phyloP scores from a whole-genome alignment of 371 early-diverging fungal genomes.

The Mortierella polycephala region DNA sequence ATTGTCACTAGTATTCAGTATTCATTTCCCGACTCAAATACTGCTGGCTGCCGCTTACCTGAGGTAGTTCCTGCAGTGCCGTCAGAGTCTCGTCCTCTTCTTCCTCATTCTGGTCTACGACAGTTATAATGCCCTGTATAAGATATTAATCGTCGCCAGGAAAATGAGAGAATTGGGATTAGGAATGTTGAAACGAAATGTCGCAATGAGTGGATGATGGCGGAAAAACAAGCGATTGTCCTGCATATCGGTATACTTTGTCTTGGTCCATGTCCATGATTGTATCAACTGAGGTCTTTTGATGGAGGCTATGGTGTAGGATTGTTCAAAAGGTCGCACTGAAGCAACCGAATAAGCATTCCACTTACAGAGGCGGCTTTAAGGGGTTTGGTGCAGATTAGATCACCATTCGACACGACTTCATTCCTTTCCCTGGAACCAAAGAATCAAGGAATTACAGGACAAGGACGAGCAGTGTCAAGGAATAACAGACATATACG shows the following conservation, averaged over 20 bases:
- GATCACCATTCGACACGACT: not conserved
- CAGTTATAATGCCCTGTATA: constrained; percentile 38
- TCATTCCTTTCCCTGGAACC: too few relatives aligned
- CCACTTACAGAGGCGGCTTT: too few relatives aligned
- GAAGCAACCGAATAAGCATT: too few relatives aligned
- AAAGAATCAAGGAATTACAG: too few relatives aligned
- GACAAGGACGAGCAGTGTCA: not conserved
- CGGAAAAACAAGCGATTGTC: too few relatives aligned
- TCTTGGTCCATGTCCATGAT: not conserved
- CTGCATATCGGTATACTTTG: not conserved
- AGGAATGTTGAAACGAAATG: too few relatives aligned
- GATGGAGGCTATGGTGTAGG: not conserved
- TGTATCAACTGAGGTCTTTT: not conserved
- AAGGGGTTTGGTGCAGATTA: not conserved
- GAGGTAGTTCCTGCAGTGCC: constrained; percentile 27
- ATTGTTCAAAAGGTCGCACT: not conserved
- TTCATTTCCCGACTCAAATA: not conserved
- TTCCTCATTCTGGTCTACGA: constrained; percentile 25
- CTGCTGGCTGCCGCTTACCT: constrained; percentile 9
- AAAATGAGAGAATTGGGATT: not conserved
- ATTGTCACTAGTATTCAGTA: too few relatives aligned
- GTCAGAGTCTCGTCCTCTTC: constrained; percentile 38
- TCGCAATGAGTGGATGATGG: too few relatives aligned
- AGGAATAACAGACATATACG: not conserved
- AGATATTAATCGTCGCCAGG: too few relatives aligned